Percentiles rank a stretch among this genome's conserved stretches.
Conservation (phyloP, 495 filamentous ascomycete genomes). For the Talaromyces liani region DNA sequence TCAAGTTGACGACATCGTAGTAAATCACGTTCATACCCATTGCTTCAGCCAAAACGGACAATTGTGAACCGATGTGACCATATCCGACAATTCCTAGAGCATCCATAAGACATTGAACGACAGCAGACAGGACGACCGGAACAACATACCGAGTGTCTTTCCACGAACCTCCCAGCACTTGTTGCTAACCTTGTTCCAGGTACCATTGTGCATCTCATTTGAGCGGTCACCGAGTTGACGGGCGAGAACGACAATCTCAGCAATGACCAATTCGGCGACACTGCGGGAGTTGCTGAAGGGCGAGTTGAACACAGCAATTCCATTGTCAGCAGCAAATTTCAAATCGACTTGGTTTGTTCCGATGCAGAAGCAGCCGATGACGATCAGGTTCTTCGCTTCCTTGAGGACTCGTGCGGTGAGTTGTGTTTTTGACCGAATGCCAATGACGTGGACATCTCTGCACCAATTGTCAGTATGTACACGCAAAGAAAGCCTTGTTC, state of each 20-base stretch:
- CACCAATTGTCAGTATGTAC: conserved; percentile 11
- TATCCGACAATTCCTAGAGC: conserved; percentile 81
- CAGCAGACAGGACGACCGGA: background rate
- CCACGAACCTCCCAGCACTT: conserved; percentile 98
- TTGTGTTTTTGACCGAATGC: conserved; percentile 96
- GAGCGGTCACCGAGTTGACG: conserved; percentile 90
- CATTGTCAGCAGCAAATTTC: conserved; percentile 80
- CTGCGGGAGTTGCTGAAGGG: conserved; percentile 96
- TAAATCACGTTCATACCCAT: conserved; percentile 98
- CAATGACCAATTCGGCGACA: conserved; percentile 93
- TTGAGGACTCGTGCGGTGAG: conserved; percentile 76
- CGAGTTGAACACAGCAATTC: conserved; percentile 98
- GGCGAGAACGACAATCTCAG: conserved; percentile 84
- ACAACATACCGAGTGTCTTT: conserved; percentile 74
- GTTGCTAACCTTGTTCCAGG: conserved; percentile 95
- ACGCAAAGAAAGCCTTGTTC: background rate
- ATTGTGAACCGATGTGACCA: conserved; percentile 93
- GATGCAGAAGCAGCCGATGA: conserved; percentile 98
- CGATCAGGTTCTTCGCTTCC: conserved; percentile 88
- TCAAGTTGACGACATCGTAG: conserved; percentile 86
- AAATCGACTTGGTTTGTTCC: conserved; percentile 98
- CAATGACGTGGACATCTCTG: conserved; percentile 94
- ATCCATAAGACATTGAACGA: conserved; percentile 1
- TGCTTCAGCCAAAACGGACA: conserved; percentile 91
- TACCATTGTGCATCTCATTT: conserved; percentile 88